A percentile compares a stretch with the other conserved stretches of the same genome.
Evolutionary conservation across 495 filamentous ascomycete genomes (phyloP).

Genomic region (Xylaria telfairii): DNA sequence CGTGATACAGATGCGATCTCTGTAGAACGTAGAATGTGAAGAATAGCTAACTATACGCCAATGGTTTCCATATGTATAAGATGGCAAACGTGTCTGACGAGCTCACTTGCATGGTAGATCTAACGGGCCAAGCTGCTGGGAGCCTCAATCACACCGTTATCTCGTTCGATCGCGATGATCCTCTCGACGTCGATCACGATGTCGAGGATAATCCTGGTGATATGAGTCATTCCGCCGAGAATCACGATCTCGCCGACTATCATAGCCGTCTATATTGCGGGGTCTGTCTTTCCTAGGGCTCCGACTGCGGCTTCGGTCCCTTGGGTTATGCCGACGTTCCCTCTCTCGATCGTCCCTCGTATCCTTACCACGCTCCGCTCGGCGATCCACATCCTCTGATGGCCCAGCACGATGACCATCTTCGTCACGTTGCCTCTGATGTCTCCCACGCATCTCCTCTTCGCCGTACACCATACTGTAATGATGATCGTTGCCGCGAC

Average conservation of each 20-base stretch:
- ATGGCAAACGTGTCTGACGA: not conserved
- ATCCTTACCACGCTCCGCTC: slow-evolving; percentile 7
- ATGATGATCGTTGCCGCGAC: slow-evolving; percentile 49
- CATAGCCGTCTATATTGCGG: slow-evolving; percentile 27
- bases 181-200: slow-evolving; percentile 35
- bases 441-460: slow-evolving; percentile 62
- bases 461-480: slow-evolving; percentile 88
- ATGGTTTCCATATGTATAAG: not conserved
- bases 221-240: slow-evolving; percentile 27
- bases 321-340: slow-evolving; percentile 20
- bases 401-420: not conserved
- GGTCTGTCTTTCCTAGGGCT: slow-evolving; percentile 44
- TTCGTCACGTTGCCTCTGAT: slow-evolving; percentile 40
- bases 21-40: slow-evolving; percentile 17
- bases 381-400: slow-evolving; percentile 9
- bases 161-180: slow-evolving; percentile 31
- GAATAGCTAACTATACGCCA: not conserved
- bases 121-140: not conserved
- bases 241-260: slow-evolving; percentile 25
- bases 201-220: slow-evolving; percentile 34
- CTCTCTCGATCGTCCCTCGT: slow-evolving; percentile 29
- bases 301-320: slow-evolving; percentile 42
- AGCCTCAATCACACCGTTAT: slow-evolving; percentile 17
- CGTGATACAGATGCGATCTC: slow-evolving; percentile 7
- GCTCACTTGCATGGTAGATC: not conserved